These are phyloP conservation scores for Paecilomyces sp. DNA, from an alignment of 2,329 filamentous ascomycete genomes.

Conservation along the genomic window DNA sequence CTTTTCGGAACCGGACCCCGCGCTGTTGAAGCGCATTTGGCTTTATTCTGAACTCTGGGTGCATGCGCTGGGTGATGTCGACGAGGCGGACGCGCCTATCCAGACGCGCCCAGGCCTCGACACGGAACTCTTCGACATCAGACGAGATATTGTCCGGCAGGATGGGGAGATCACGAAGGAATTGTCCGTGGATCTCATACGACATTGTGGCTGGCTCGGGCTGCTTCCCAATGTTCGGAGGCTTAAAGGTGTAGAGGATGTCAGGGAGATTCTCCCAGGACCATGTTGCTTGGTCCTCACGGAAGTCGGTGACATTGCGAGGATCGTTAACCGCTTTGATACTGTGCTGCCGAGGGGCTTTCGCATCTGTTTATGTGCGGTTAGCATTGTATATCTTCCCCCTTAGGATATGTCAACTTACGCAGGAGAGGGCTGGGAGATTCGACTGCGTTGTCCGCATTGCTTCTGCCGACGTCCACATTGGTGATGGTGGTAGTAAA, in stretches of 20 bases:
- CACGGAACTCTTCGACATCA: constrained; percentile 22
- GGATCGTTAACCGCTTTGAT: constrained; percentile 3
- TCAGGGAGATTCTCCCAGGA: constrained; percentile 14
- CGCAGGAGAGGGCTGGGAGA: too few species aligned
- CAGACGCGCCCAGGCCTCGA: constrained; percentile 24
- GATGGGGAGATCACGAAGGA: constrained; percentile 13
- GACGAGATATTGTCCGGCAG: constrained; percentile 22
- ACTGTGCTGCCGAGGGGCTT: constrained; percentile 9
- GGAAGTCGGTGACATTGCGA: constrained; percentile 5
- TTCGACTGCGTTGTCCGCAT: too few species aligned
- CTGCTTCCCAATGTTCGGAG: background rate
- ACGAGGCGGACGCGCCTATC: constrained; percentile 18
- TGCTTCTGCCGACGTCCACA: too few species aligned
- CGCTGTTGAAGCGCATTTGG: constrained; percentile 22
- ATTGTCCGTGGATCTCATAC: constrained; percentile 8
- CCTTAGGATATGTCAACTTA: background rate
- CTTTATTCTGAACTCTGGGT: constrained; percentile 8
- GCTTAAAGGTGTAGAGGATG: constrained; percentile 15
- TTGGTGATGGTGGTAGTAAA: background rate
- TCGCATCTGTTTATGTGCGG: background rate
- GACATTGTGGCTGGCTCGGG: background rate
- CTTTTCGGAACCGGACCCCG: constrained; percentile 17
- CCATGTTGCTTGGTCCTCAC: constrained; percentile 12
- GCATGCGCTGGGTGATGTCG: constrained; percentile 23
- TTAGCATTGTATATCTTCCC: background rate